phyloP scores from a whole-genome alignment of 1,284 basidiomycete species.

The Malassezia obtusa region DNA sequence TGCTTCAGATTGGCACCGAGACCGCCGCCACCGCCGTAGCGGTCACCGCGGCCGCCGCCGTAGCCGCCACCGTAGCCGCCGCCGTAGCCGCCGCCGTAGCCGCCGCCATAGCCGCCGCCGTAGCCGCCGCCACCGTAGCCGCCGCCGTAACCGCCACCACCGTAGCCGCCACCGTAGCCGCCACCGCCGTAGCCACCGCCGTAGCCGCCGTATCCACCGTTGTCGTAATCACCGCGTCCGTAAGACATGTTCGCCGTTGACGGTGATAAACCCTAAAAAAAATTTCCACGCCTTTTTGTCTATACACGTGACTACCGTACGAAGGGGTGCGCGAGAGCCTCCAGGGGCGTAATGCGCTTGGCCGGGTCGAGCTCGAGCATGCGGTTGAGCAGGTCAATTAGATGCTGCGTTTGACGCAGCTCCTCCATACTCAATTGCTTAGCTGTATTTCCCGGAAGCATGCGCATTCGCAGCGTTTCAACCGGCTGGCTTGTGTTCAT shows the following conservation, averaged over 20 bases:
- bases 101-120: conserved; percentile 48
- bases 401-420: conserved; percentile 66
- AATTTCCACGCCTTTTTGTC: neutral
- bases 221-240: conserved; percentile 23
- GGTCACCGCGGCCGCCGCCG: conserved; percentile 27
- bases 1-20: conserved; percentile 73
- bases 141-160: conserved; percentile 20
- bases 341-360: conserved; percentile 72
- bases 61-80: conserved; percentile 23
- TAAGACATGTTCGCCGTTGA: conserved; percentile 26
- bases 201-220: conserved; percentile 20
- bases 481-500: conserved; percentile 74
- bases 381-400: conserved; percentile 84
- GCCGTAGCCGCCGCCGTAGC: conserved; percentile 41
- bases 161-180: conserved; percentile 5
- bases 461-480: conserved; percentile 66
- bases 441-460: conserved; percentile 66
- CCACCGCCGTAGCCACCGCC: conserved; percentile 20
- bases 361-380: conserved; percentile 82
- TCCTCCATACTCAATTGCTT: conserved; percentile 77
- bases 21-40: conserved; percentile 68
- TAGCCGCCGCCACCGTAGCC: conserved; percentile 28
- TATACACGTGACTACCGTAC: conserved; percentile 31
- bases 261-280: neutral
- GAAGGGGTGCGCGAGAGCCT: conserved; percentile 79